These are phyloP conservation scores for Beauveria medogensis DNA, from an alignment of 2,329 filamentous ascomycete genomes.

Conservation along the genomic window DNA sequence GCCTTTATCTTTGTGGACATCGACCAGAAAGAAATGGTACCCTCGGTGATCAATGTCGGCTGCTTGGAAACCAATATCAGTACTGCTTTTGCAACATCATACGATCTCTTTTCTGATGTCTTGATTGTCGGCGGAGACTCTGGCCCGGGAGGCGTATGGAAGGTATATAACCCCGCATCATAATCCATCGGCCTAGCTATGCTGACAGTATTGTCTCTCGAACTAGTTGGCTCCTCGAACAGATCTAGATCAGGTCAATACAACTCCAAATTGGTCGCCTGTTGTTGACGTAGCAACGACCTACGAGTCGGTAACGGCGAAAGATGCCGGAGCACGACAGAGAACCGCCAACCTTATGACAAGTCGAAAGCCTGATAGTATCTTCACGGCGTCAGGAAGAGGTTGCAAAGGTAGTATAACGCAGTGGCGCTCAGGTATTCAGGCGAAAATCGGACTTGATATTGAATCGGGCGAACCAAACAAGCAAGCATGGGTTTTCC, in stretches of 20 bases:
- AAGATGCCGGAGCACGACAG: slow-evolving; percentile 6
- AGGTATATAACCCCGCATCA: slow-evolving; percentile 39
- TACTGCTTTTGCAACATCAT: slow-evolving; percentile 72
- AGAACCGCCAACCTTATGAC: slow-evolving; percentile 20
- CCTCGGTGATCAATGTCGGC: slow-evolving; percentile 51
- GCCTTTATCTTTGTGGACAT: slow-evolving; percentile 66
- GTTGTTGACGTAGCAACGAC: slow-evolving; percentile 40
- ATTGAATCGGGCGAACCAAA: slow-evolving; percentile 42
- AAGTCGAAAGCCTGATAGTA: slow-evolving; percentile 34
- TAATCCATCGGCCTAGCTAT: background rate
- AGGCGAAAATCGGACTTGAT: slow-evolving; percentile 57
- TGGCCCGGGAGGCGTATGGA: slow-evolving; percentile 69
- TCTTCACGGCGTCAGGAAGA: slow-evolving; percentile 61
- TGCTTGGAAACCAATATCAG: slow-evolving; percentile 65
- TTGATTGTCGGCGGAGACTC: slow-evolving; percentile 71
- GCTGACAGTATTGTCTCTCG: background rate
- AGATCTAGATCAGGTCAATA: slow-evolving; percentile 31
- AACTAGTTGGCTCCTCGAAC: slow-evolving; percentile 46
- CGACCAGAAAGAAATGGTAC: slow-evolving; percentile 46
- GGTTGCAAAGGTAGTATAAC: slow-evolving; percentile 54
- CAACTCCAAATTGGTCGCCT: slow-evolving; percentile 57
- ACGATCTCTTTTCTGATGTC: slow-evolving; percentile 62
- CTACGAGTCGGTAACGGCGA: slow-evolving; percentile 21
- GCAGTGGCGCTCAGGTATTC: slow-evolving; percentile 62
- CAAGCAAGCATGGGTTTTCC: slow-evolving; percentile 46